phyloP scores from a whole-genome alignment of 192 early-diverging fungal genomes.

The Fimicolochytrium jonesii region DNA sequence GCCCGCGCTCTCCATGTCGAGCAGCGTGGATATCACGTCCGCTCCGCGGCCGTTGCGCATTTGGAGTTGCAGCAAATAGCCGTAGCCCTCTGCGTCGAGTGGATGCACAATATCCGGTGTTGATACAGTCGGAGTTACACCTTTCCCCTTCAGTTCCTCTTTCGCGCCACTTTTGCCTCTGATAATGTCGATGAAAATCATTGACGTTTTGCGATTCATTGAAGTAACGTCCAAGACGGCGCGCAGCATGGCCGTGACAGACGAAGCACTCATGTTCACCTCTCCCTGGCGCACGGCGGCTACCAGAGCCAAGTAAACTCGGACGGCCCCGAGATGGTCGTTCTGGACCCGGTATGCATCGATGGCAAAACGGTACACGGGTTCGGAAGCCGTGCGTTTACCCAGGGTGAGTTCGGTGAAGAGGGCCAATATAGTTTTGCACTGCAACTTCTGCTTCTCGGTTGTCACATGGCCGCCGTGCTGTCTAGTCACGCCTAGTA shows the following conservation, averaged over 20 bases:
- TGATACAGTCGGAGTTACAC: too few relatives aligned
- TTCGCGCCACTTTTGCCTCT: too few relatives aligned
- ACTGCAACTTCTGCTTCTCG: not conserved
- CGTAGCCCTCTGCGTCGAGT: too few relatives aligned
- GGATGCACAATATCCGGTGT: too few relatives aligned
- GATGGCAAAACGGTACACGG: conserved; percentile 11
- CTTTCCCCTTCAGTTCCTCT: too few relatives aligned
- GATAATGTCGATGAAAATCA: too few relatives aligned
- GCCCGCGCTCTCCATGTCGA: too few relatives aligned
- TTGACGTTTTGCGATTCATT: too few relatives aligned
- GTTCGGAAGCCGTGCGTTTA: not conserved
- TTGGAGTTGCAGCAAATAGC: too few relatives aligned
- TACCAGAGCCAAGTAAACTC: conserved; percentile 9
- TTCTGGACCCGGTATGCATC: conserved; percentile 4
- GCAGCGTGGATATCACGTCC: too few relatives aligned
- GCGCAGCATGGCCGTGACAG: conserved; percentile 1
- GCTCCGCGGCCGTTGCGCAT: too few relatives aligned
- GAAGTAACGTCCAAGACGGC: conserved; percentile 7
- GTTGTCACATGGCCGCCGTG: not conserved
- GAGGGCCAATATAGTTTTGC: conserved; percentile 8
- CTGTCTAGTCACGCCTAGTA: not conserved
- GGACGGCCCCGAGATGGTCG: conserved; percentile 8
- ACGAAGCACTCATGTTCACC: not conserved
- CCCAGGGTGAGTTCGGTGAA: conserved; percentile 7
- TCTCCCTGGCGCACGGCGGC: not conserved